phyloP scores from a whole-genome alignment of 495 filamentous ascomycete genomes.

The Sabuloglossum arenarium region DNA sequence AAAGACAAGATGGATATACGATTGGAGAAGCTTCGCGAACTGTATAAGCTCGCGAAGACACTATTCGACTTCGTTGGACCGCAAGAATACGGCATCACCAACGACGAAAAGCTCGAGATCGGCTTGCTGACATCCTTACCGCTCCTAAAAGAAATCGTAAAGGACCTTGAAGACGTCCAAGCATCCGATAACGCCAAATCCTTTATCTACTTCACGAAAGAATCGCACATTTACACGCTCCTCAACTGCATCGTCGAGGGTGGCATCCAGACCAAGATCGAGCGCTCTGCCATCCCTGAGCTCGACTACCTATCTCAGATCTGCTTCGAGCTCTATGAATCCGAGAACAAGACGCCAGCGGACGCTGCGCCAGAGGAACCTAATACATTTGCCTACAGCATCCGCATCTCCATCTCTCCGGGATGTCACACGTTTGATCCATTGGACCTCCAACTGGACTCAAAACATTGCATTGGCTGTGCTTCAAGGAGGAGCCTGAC shows the following conservation, averaged over 20 bases:
- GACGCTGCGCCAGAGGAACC: conserved; percentile 26
- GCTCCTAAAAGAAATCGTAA: conserved; percentile 83
- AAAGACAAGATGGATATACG: conserved; percentile 70
- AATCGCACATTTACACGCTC: conserved; percentile 94
- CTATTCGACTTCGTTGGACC: conserved; percentile 97
- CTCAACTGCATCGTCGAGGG: conserved; percentile 96
- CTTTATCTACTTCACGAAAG: conserved; percentile 98
- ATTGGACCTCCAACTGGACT: conserved; percentile 86
- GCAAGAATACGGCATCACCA: conserved; percentile 90
- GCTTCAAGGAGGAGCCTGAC: conserved; percentile 76
- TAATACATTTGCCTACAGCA: conserved; percentile 69
- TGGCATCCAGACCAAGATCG: conserved; percentile 81
- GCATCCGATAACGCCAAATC: conserved; percentile 81
- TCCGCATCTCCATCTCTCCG: conserved; percentile 85
- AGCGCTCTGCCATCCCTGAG: conserved; percentile 81
- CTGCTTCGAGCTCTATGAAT: conserved; percentile 93
- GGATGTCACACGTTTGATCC: conserved; percentile 93
- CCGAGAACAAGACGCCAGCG: conserved; percentile 42
- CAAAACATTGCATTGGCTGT: conserved; percentile 83
- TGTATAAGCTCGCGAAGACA: conserved; percentile 84
- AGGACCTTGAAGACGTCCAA: conserved; percentile 93
- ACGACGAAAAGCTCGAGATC: conserved; percentile 92
- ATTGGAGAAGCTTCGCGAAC: conserved; percentile 69
- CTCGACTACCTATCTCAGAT: conserved; percentile 96
- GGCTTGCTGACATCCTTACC: conserved; percentile 85